A percentile compares a stretch with the other conserved stretches of the same genome.
phyloP scores from a whole-genome alignment of 352 stramenopile genomes.

The Pythium angustatum region DNA sequence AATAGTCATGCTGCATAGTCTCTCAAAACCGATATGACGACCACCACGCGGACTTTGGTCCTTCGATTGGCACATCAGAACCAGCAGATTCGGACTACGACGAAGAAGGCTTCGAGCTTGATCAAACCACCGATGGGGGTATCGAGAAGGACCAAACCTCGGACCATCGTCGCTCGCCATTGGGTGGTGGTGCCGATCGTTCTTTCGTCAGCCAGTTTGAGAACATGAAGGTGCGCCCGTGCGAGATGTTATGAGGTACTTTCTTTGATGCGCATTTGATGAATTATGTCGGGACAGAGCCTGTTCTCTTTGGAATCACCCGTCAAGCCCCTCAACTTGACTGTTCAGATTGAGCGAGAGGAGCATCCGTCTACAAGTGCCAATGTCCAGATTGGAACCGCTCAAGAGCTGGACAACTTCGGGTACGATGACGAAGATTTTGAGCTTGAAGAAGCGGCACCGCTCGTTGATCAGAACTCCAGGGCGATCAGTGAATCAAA shows the following conservation, averaged over 20 bases:
- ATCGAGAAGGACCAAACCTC: not conserved
- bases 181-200: not conserved
- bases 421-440: constrained; percentile 82
- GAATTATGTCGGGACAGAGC: not conserved
- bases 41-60: constrained; percentile 28
- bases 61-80: constrained; percentile 21
- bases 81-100: constrained; percentile 40
- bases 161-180: not conserved
- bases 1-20: constrained; percentile 16
- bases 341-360: not conserved
- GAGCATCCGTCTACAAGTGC: not conserved
- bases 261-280: not conserved
- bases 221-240: constrained; percentile 38
- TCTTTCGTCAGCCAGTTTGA: constrained; percentile 38
- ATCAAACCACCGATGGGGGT: constrained; percentile 39
- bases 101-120: constrained; percentile 67
- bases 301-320: constrained; percentile 34
- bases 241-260: too few relatives aligned
- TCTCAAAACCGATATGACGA: constrained; percentile 43
- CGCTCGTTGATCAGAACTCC: not conserved
- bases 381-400: not conserved
- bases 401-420: constrained; percentile 41
- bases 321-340: not conserved
- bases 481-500: not conserved
- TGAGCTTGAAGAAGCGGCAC: constrained; percentile 40